Conservation (phyloP, 2,329 filamentous ascomycete genomes). For the Aspergillus amoenus region DNA sequence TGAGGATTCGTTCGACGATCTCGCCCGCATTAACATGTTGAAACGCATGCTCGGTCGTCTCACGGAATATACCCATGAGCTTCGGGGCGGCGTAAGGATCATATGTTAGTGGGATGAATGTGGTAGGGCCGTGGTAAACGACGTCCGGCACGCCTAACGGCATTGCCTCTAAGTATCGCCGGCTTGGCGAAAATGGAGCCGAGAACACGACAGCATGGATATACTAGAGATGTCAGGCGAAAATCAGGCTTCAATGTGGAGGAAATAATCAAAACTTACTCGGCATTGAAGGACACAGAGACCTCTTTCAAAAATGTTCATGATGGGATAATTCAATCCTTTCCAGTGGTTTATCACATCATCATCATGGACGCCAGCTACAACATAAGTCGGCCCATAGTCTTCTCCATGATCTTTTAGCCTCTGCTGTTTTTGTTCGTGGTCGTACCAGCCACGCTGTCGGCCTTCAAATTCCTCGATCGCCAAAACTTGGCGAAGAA, state of each 20-base stretch:
- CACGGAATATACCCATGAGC: slow-evolving; percentile 76
- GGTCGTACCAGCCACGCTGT: slow-evolving; percentile 70
- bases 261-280: slow-evolving; percentile 50
- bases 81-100: slow-evolving; percentile 81
- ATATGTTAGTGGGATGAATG: slow-evolving; percentile 76
- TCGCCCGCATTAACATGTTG: slow-evolving; percentile 86
- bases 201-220: slow-evolving; percentile 85
- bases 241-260: neutral
- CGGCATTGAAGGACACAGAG: slow-evolving; percentile 94
- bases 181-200: slow-evolving; percentile 83
- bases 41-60: slow-evolving; percentile 76
- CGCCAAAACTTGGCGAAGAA: slow-evolving; percentile 73
- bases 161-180: slow-evolving; percentile 70
- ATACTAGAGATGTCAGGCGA: slow-evolving; percentile 57
- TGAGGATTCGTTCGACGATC: slow-evolving; percentile 88
- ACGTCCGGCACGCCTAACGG: slow-evolving; percentile 73
- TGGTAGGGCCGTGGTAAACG: slow-evolving; percentile 95
- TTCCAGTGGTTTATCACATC: slow-evolving; percentile 95
- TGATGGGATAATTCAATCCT: slow-evolving; percentile 97
- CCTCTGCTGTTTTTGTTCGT: slow-evolving; percentile 63
- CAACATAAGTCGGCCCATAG: slow-evolving; percentile 80
- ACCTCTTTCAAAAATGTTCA: slow-evolving; percentile 97
- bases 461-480: slow-evolving; percentile 69
- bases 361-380: slow-evolving; percentile 92
- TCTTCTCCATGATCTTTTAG: slow-evolving; percentile 64